Percentiles rank a stretch among this genome's conserved stretches.
phyloP scores from a whole-genome alignment of 2,329 filamentous ascomycete species.

The Trichoderma arundinaceum region DNA sequence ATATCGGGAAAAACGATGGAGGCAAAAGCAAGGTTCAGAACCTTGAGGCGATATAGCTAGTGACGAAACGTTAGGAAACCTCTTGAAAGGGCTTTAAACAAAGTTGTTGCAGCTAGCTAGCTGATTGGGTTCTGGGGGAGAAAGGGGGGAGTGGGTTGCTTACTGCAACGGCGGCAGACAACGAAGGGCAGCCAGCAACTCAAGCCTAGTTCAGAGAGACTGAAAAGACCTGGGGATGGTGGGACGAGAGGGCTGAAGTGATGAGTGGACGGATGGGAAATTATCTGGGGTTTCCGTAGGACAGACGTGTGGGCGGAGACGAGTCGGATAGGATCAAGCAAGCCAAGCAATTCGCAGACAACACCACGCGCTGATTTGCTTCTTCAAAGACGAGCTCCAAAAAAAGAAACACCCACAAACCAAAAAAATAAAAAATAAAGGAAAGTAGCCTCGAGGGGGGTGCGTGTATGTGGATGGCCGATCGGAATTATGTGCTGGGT shows the following conservation, averaged over 20 bases:
- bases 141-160: conserved; percentile 16
- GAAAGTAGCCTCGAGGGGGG: conserved; percentile 19
- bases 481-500: conserved; percentile 25
- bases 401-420: not conserved
- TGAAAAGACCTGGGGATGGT: conserved; percentile 33
- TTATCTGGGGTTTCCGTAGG: conserved; percentile 38
- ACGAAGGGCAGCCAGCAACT: conserved; percentile 36
- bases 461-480: conserved; percentile 23
- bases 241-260: conserved; percentile 43
- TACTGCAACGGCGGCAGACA: conserved; percentile 32
- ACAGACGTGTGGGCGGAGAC: conserved; percentile 31
- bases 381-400: conserved; percentile 32
- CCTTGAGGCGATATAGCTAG: not conserved
- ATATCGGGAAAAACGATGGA: conserved; percentile 19
- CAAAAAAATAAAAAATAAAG: not conserved
- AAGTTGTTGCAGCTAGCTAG: not conserved
- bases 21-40: conserved; percentile 1
- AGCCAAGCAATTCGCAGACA: conserved; percentile 6
- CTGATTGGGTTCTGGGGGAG: conserved; percentile 2
- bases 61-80: conserved; percentile 9
- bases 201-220: conserved; percentile 32
- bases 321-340: conserved; percentile 25
- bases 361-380: conserved; percentile 29
- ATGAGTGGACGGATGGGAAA: conserved; percentile 36
- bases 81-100: not conserved